These are phyloP conservation scores for Crithidia thermophila DNA, from an alignment of 208 protist species.

Conservation along the genomic window DNA sequence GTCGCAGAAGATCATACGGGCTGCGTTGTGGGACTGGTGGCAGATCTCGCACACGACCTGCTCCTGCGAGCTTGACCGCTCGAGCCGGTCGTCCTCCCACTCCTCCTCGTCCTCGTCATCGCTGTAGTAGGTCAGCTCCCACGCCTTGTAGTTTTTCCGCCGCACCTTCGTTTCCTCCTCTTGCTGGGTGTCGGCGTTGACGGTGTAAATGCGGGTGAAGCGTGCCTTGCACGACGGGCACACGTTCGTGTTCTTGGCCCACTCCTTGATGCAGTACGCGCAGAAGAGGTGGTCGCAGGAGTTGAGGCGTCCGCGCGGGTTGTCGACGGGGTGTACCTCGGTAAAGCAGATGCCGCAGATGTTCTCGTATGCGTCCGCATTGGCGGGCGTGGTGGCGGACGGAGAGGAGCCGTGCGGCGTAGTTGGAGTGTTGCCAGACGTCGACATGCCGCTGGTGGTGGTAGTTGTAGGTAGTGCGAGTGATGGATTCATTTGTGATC, in stretches of 20 bases:
- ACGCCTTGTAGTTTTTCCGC: conserved; percentile 66
- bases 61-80: background rate
- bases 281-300: conserved; percentile 88
- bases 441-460: background rate
- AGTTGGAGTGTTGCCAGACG: background rate
- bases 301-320: conserved; percentile 83
- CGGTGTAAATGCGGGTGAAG: conserved; percentile 78
- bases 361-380: conserved; percentile 42
- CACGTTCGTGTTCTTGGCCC: conserved; percentile 84
- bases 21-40: conserved; percentile 53
- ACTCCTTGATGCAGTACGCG: conserved; percentile 82
- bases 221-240: conserved; percentile 86
- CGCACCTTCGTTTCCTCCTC: conserved; percentile 83
- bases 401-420: background rate
- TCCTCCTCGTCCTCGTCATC: conserved; percentile 39
- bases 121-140: conserved; percentile 43
- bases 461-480: too few species aligned
- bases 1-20: conserved; percentile 88
- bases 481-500: too few species aligned
- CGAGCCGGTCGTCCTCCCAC: background rate
- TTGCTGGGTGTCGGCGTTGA: conserved; percentile 13
- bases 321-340: conserved; percentile 60
- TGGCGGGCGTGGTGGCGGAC: background rate
- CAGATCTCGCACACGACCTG: conserved; percentile 69
- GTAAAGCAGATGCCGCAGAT: conserved; percentile 89